A percentile compares a stretch with the other conserved stretches of the same genome.
Evolutionary conservation across 345 rosid species (phyloP).

Genomic region (Populus tremula): DNA sequence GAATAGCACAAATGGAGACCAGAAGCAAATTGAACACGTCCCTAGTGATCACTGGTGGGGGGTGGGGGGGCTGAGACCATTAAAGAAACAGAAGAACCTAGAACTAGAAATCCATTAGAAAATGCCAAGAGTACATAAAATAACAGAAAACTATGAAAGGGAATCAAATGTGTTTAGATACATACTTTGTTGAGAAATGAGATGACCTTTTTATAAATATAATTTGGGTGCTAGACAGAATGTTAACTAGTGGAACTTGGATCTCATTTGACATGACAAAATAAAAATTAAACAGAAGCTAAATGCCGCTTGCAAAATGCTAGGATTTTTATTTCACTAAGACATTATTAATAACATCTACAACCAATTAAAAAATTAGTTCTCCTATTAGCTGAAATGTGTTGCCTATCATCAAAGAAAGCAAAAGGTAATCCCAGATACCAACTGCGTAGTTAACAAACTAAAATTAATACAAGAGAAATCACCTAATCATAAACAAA

Average conservation of each 20-base stretch:
- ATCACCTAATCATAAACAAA: neutral
- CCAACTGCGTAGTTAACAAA: neutral
- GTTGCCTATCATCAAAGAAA: neutral
- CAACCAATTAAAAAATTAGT: neutral
- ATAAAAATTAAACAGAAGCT: no score
- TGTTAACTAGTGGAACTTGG: no score
- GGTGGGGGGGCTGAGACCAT: neutral
- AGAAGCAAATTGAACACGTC: neutral
- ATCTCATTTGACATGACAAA: no score
- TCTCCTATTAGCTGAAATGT: neutral
- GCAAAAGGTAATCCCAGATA: neutral
- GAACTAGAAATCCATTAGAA: neutral
- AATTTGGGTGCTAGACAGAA: no score
- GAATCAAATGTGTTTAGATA: no score
- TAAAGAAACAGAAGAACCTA: neutral
- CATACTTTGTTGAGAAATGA: no score
- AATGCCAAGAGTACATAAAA: no score
- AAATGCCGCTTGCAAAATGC: no score
- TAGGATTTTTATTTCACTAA: no score
- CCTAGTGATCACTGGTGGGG: neutral
- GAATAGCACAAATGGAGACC: slow-evolving; percentile 11
- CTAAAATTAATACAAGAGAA: neutral
- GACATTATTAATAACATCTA: neutral
- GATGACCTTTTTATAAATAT: no score
- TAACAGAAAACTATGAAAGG: no score